Percentiles rank a stretch among this genome's conserved stretches.
Conservation (phyloP, 2,329 filamentous ascomycete genomes). For the Ceratocystiopsis brevicomis region DNA sequence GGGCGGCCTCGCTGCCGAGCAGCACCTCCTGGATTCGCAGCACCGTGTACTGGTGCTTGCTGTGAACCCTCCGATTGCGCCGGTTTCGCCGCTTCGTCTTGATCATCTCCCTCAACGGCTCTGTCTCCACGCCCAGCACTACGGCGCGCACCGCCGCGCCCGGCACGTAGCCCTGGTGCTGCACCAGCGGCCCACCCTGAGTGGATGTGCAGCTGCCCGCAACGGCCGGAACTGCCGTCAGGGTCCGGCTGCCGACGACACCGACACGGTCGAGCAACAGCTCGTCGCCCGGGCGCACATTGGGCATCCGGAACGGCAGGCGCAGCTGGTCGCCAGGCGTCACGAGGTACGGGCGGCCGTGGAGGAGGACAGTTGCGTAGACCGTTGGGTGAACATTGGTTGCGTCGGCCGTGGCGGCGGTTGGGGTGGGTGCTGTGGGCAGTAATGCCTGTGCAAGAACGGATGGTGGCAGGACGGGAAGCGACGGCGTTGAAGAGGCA, state of each 20-base stretch:
- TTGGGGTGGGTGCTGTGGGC: no score
- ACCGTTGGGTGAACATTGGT: constrained; percentile 6
- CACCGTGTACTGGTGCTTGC: constrained; percentile 82
- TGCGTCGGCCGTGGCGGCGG: not conserved
- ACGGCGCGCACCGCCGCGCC: constrained; percentile 28
- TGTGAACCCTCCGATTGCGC: constrained; percentile 56
- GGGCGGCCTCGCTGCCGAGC: not conserved
- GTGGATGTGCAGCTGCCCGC: constrained; percentile 48
- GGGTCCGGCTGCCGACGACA: constrained; percentile 51
- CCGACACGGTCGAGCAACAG: constrained; percentile 75
- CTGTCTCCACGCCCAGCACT: constrained; percentile 68
- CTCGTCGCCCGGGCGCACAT: constrained; percentile 61
- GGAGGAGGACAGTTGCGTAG: constrained; percentile 64
- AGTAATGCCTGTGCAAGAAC: no score
- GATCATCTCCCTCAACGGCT: constrained; percentile 57
- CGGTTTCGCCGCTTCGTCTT: constrained; percentile 68
- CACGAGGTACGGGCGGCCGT: constrained; percentile 62
- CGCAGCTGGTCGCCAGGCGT: constrained; percentile 57
- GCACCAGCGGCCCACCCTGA: constrained; percentile 1
- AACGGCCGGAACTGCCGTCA: constrained; percentile 16
- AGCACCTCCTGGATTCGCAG: constrained; percentile 54
- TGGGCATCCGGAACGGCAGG: constrained; percentile 62
- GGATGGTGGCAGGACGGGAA: no score
- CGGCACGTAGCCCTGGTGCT: constrained; percentile 2
- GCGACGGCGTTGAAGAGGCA: no score